Base-by-base conservation (phyloP, 1,139 yeast species). In the Debaryomycetaceae sp. region DNA sequence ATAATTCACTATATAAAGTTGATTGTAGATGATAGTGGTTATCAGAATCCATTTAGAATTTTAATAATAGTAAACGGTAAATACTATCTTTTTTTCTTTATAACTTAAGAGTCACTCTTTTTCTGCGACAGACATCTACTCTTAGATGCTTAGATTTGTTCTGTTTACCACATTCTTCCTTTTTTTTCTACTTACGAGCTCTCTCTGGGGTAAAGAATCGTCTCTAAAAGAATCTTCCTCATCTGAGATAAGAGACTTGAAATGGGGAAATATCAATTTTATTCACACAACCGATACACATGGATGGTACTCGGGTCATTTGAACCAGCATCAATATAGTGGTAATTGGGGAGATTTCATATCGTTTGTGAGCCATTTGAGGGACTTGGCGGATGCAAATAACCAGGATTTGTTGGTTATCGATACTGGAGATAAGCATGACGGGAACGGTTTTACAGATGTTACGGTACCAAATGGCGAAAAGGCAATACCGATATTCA, bases 281-380 rank as follows among this genome's bases (percentile, higher is more conserved):
- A 54, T 91, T 30, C 97, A 89, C 53, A 89, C 98, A 1, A 92
- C 98, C 1, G 98, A 92, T 53, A 91, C 97, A 2, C 98, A 92
- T 59, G 94, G 92, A 0, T 92, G 98, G 98, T 78, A 85, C 45
- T 80, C 91, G 5, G 97, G 98, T 0, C 98, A 91, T 62, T 50
- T 78, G 31, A 79, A 81, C 48, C 96, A 89, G 59, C 72, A 75
- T 22, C 78, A 76, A 44, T 92, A 83, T 58, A 75, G 83, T 35
- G 95, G 87, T 6, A 87, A 88, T 57, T 92, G 96, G 96, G 98
- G 98, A 7, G 96, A 92, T 55, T 87, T 86, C 48, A 58, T 86
- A 3, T 82, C 94, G 0, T 89, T 92, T 53, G 64, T 79, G 1
- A 50, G 60, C 11, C 79, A 77, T 40, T 59, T 87, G 56, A 63